Percentiles rank a stretch among this genome's conserved stretches.
These are phyloP conservation scores for Boletus coccyginus DNA, from an alignment of 768 basidiomycete species.

Conservation along the genomic window DNA sequence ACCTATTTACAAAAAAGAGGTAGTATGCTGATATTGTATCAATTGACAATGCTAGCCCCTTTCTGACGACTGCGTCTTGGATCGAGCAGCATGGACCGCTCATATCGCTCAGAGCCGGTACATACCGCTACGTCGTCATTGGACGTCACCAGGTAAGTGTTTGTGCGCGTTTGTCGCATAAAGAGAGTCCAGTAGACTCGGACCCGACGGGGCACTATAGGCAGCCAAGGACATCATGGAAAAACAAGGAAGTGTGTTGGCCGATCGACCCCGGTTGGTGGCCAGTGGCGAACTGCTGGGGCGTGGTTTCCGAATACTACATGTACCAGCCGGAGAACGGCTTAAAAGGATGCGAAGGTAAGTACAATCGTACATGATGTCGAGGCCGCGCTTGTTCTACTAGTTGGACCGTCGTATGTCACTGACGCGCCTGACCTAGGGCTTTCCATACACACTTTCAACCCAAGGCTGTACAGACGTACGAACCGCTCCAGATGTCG, in stretches of 20 bases:
- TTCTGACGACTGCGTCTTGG: slow-evolving; percentile 44
- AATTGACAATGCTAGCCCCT: slow-evolving; percentile 1
- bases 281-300: slow-evolving; percentile 48
- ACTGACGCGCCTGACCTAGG: slow-evolving; percentile 21
- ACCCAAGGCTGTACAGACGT: slow-evolving; percentile 42
- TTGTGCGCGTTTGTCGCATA: neutral
- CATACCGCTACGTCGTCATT: slow-evolving; percentile 14
- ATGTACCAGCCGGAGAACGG: slow-evolving; percentile 47
- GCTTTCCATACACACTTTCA: slow-evolving; percentile 55
- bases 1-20: too few species aligned
- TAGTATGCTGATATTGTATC: neutral
- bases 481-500: slow-evolving; percentile 42
- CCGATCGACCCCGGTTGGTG: slow-evolving; percentile 47
- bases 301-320: slow-evolving; percentile 50
- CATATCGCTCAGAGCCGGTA: slow-evolving; percentile 49
- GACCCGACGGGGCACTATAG: slow-evolving; percentile 25
- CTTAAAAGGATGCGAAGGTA: slow-evolving; percentile 56
- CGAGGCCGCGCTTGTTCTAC: too few species aligned
- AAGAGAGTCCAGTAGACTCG: neutral
- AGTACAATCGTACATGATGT: neutral
- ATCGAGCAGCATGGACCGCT: slow-evolving; percentile 56
- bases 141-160: slow-evolving; percentile 17
- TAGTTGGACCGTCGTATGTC: neutral
- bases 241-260: slow-evolving; percentile 47
- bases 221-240: slow-evolving; percentile 61